Evolutionary conservation across 352 stramenopile genomes (phyloP), one percentile per base, ranked within the genome.

Genomic region (Pythium sukuiense): DNA sequence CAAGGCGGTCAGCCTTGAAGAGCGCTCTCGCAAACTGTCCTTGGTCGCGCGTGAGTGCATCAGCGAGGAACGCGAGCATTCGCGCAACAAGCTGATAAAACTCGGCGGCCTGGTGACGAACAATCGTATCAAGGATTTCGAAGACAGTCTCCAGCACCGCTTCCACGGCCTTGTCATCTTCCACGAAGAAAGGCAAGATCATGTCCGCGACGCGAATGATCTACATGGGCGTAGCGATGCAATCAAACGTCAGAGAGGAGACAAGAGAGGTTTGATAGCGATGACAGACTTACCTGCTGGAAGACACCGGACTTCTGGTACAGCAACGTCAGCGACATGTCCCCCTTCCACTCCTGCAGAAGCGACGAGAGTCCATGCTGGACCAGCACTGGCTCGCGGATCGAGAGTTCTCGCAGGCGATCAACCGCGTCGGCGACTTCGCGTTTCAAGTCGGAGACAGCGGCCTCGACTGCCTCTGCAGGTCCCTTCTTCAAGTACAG

Each of bases 151-250:
- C 70, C 43, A 80, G 80, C 30, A 85, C 76, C 1, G 67, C 64
- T 6, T 70, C 57, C 39, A 84, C 65, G 3, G 77, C 58, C 18
- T 64, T 72, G 35, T 61, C 68, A 3, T 84, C 64, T 12, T 81
- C 43, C 43, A 70, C 55, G 41, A 87, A 33, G n/a, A 77, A 66
- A 0, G 79, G 74, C 0, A 70, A 67, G 32, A 86, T 69, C 61
- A 87, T 86, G 58, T 91, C 80, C 63, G 90, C 84, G 13, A 81
- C 73, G 13, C 74, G 72, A 27, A 93, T 65, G 20, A 89, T 76
- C 81, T 92, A 30, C 33, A 18, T 4, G 24, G 18, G n/a, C n/a
- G n/a, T n/a, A n/a, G n/a, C n/a, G n/a, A n/a, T n/a, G n/a, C n/a
- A n/a, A n/a, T n/a, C n/a, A n/a, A n/a, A n/a, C n/a, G n/a, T n/a